Percentiles rank a stretch among this genome's conserved stretches.
Conservation (phyloP, 257 asterid genomes). For the Primulina huaijiensis region DNA sequence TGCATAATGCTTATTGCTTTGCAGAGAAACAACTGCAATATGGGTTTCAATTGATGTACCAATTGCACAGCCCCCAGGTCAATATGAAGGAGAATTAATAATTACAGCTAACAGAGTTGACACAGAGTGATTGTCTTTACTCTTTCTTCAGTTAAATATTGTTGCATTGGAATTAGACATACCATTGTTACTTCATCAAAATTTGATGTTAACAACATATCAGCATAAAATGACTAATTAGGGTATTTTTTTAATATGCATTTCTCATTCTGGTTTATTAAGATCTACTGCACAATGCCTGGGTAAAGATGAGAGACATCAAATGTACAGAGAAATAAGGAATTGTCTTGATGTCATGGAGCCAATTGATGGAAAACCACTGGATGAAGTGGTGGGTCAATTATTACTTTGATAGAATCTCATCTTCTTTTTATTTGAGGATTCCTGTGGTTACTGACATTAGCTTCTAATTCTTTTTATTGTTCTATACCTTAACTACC, state of each 20-base stretch:
- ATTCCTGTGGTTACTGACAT: constrained; percentile 19
- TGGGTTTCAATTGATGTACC: constrained; percentile 92
- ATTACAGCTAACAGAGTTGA: constrained; percentile 76
- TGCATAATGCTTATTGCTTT: constrained; percentile 25
- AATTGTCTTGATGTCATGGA: constrained; percentile 77
- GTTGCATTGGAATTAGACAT: constrained; percentile 18
- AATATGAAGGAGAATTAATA: constrained; percentile 86
- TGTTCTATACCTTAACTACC: constrained; percentile 22
- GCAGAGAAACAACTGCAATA: constrained; percentile 79
- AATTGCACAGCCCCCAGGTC: constrained; percentile 82
- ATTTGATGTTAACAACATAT: constrained; percentile 2
- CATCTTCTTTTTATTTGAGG: constrained; percentile 6
- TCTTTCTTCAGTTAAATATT: constrained; percentile 31
- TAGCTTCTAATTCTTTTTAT: constrained; percentile 20
- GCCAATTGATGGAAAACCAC: constrained; percentile 70
- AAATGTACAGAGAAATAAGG: constrained; percentile 61
- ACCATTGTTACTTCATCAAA: neutral
- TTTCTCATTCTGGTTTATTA: constrained; percentile 32
- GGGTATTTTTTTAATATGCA: constrained; percentile 15
- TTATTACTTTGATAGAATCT: constrained; percentile 25
- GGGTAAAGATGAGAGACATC: constrained; percentile 63
- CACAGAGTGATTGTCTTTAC: constrained; percentile 65
- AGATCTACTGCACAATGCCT: constrained; percentile 56
- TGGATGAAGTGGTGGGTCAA: constrained; percentile 74
- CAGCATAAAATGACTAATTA: constrained; percentile 7